Evolutionary conservation across 306 rosid genomes (phyloP).

Genomic region (Prunus armeniaca): DNA sequence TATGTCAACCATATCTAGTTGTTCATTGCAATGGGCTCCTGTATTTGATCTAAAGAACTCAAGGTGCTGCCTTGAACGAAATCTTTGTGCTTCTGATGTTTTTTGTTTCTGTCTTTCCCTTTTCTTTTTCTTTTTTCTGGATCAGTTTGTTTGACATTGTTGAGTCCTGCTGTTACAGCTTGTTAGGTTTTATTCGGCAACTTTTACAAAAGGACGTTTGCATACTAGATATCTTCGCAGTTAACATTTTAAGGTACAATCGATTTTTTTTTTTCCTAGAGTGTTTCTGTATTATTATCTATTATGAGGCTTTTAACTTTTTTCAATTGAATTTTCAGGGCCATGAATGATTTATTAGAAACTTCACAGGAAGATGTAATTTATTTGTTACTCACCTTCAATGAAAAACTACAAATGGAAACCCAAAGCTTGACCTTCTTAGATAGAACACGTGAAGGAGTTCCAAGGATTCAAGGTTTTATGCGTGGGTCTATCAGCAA

Average conservation of each 20-base stretch:
- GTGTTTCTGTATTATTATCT: conserved; percentile 15
- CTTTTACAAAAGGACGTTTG: conserved; percentile 52
- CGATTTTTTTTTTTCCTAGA: conserved; percentile 21
- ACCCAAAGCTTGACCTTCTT: conserved; percentile 29
- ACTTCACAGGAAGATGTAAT: conserved; percentile 57
- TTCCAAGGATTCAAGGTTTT: conserved; percentile 49
- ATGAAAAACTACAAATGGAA: conserved; percentile 45
- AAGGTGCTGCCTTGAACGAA: conserved; percentile 45
- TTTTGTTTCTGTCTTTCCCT: background rate
- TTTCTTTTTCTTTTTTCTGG: background rate
- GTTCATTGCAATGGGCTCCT: conserved; percentile 77
- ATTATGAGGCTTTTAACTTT: conserved; percentile 18
- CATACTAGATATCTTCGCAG: conserved; percentile 42
- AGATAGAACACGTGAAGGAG: conserved; percentile 33
- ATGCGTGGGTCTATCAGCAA: conserved; percentile 36
- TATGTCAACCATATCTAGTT: conserved; percentile 44
- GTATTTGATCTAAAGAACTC: conserved; percentile 48
- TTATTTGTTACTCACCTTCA: conserved; percentile 52
- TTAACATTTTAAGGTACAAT: conserved; percentile 62
- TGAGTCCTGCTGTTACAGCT: conserved; percentile 48
- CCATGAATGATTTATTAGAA: conserved; percentile 58
- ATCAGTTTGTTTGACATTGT: conserved; percentile 29
- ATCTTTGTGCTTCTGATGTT: conserved; percentile 13
- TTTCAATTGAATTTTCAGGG: conserved; percentile 44
- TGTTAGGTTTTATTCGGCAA: conserved; percentile 56